Evolutionary conservation across 2,329 filamentous ascomycete species (phyloP).

Genomic region (Cladophialophora carrionii): DNA sequence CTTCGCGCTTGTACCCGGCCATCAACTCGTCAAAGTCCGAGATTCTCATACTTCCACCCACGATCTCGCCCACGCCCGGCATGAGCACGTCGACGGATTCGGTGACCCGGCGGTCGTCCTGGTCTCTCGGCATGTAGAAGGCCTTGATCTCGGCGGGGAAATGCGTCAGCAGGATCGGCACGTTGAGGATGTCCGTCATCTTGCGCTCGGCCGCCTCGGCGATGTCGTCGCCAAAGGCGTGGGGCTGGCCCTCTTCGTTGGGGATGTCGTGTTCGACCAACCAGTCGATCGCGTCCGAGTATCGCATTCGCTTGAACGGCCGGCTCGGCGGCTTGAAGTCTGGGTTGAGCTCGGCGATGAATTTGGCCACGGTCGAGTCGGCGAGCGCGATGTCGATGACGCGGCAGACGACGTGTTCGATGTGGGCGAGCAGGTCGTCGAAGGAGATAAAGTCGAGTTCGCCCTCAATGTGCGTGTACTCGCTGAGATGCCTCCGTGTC

Average conservation of each 20-base stretch:
- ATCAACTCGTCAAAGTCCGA: constrained; percentile 87
- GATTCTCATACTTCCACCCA: constrained; percentile 96
- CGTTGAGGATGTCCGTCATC: constrained; percentile 97
- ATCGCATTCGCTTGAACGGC: constrained; percentile 94
- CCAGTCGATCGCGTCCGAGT: constrained; percentile 93
- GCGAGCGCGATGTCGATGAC: constrained; percentile 78
- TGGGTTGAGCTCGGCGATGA: constrained; percentile 87
- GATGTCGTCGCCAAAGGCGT: constrained; percentile 95
- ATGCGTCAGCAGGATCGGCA: constrained; percentile 93
- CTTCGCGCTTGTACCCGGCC: constrained; percentile 82
- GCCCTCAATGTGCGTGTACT: constrained; percentile 96
- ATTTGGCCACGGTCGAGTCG: constrained; percentile 71
- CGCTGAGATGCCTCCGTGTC: constrained; percentile 88
- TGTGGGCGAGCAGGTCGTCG: constrained; percentile 79
- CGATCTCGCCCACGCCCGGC: constrained; percentile 96
- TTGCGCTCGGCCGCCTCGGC: constrained; percentile 93
- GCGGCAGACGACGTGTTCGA: constrained; percentile 84
- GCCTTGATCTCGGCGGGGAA: constrained; percentile 98
- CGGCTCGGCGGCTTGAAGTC: constrained; percentile 78
- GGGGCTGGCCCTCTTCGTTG: constrained; percentile 83
- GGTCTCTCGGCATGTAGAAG: constrained; percentile 97
- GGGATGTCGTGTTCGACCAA: constrained; percentile 81
- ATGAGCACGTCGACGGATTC: constrained; percentile 87
- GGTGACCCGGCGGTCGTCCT: constrained; percentile 77
- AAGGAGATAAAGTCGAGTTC: constrained; percentile 97